phyloP scores from a whole-genome alignment of 2,329 filamentous ascomycete genomes.

The Nigrospora osmanthi region DNA sequence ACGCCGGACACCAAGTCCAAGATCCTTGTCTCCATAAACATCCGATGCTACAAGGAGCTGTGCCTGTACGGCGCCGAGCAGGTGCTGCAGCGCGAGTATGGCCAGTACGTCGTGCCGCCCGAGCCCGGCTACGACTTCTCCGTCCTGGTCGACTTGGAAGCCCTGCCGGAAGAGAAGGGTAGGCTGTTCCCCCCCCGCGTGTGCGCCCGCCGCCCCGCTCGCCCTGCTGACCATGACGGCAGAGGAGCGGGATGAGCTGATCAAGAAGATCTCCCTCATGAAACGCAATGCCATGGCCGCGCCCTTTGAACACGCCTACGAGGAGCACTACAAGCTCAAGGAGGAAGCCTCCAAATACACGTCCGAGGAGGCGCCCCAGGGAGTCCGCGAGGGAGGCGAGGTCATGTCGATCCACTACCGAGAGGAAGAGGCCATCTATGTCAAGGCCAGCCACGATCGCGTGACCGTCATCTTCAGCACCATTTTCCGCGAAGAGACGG shows the following conservation, averaged over 20 bases:
- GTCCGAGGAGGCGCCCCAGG: conserved; percentile 87
- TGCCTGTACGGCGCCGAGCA: conserved; percentile 87
- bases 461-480: conserved; percentile 99
- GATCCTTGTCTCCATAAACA: conserved; percentile 88
- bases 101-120: conserved; percentile 76
- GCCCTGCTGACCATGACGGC: not conserved
- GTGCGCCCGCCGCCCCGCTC: no score
- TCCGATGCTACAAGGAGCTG: conserved; percentile 91
- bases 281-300: conserved; percentile 99
- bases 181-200: conserved; percentile 9
- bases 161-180: conserved; percentile 74
- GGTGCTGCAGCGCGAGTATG: conserved; percentile 91
- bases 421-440: conserved; percentile 97
- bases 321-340: conserved; percentile 79
- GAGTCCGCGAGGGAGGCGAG: conserved; percentile 79
- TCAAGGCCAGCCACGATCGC: conserved; percentile 94
- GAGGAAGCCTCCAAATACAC: conserved; percentile 90
- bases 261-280: conserved; percentile 79
- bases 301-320: conserved; percentile 93
- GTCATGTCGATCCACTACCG: conserved; percentile 97
- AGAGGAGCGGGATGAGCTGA: conserved; percentile 81
- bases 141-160: conserved; percentile 80
- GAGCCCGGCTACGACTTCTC: conserved; percentile 97
- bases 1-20: conserved; percentile 90
- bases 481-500: conserved; percentile 94